These are phyloP conservation scores for Fusarium pseudograminearum DNA, from an alignment of 2,329 filamentous ascomycete species.

Conservation along the genomic window DNA sequence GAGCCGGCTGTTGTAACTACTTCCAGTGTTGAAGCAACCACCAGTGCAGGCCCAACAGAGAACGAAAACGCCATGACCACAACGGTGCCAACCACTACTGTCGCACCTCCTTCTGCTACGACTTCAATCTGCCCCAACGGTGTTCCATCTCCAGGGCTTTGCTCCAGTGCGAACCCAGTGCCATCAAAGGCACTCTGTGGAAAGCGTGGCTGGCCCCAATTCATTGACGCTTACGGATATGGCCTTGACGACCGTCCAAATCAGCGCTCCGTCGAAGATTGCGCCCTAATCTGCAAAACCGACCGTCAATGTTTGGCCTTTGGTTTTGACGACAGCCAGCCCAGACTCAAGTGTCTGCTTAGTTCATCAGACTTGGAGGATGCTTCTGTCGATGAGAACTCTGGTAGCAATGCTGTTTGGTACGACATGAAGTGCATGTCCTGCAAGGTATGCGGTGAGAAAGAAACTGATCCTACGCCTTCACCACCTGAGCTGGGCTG, in stretches of 20 bases:
- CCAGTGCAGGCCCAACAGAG: background rate
- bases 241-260: background rate
- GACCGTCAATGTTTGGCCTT: conserved; percentile 26
- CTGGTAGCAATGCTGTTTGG: conserved; percentile 16
- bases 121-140: conserved; percentile 16
- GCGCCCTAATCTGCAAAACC: conserved; percentile 32
- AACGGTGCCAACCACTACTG: background rate
- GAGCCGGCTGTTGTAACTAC: background rate
- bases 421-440: conserved; percentile 26
- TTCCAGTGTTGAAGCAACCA: background rate
- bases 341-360: conserved; percentile 16
- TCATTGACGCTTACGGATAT: conserved; percentile 10
- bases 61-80: background rate
- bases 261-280: conserved; percentile 30
- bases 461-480: background rate
- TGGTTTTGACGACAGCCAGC: conserved; percentile 11
- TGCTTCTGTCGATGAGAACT: background rate
- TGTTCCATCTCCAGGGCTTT: conserved; percentile 23
- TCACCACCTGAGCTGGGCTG: conserved; percentile 25
- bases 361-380: conserved; percentile 9
- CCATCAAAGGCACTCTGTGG: conserved; percentile 18
- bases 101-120: background rate
- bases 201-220: conserved; percentile 14
- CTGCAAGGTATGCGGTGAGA: conserved; percentile 17
- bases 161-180: conserved; percentile 2